Base-by-base conservation (phyloP, 495 filamentous ascomycete genomes). In the Podospora comata region DNA sequence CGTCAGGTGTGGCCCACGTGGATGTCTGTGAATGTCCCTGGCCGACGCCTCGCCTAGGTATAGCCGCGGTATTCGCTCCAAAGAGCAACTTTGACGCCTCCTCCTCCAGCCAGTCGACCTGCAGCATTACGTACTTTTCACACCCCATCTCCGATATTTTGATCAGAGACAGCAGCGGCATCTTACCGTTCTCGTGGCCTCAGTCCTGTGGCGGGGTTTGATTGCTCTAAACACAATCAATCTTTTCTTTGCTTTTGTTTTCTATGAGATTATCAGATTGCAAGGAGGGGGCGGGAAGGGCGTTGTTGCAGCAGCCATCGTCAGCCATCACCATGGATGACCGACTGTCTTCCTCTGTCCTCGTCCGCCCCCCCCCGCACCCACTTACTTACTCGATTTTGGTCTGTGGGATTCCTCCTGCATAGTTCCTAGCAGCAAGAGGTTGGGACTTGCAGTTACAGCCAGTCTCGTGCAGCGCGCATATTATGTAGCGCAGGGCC, bases 241-340 rank as follows among this genome's bases (percentile, higher is more conserved):
- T 13, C 32, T 20, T 44, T 23, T 23, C 23, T 2, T 23, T 23
- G 23, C 23, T 23, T 32, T 19, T 58, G 16, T 18, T 20, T 58
- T 4, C 55, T 18, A 13, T 58, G 61, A 19, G n/a, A 44, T 28
- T 63, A 18, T 61, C 19, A 7, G 30, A 63, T 63, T 63, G 5
- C 61, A 28, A 63, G 61, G 61, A 63, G 61, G 61, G 61, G 61
- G 61, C 61, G 61, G 61, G 61, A 61, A 63, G 30, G 32, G 61
- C 30, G 61, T 53, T 63, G 61, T 32, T 63, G 30, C 55, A 18
- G 55, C 23, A 48, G 59, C 32, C 27, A 63, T 63, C 19, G 20
- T 18, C 27, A 39, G 23, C 60, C 19, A 59, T 62, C 60, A 26
- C 60, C 30, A 7, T 32, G 30, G 7, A 4, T 32, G 30, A 32